Base-by-base conservation (phyloP, 2,329 filamentous ascomycete species). In the Tetracladium maxilliforme region DNA sequence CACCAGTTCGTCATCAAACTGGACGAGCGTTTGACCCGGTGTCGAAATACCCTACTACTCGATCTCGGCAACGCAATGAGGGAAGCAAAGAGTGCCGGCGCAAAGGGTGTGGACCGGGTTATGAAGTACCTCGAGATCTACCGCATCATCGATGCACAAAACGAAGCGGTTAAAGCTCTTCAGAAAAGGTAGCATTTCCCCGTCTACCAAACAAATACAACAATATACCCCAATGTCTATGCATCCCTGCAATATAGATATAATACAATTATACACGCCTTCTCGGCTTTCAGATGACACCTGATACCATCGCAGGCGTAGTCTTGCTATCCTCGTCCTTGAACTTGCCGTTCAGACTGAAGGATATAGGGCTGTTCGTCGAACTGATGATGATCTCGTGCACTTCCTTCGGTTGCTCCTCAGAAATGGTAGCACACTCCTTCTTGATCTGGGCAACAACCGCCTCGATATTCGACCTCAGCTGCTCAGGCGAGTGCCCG, bases 311-410 rank as follows among this genome's bases (percentile, higher is more conserved):
- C n/a, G n/a, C n/a, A n/a, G n/a, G n/a, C n/a, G n/a, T n/a, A n/a
- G n/a, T n/a, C n/a, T n/a, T n/a, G n/a, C n/a, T n/a, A n/a, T n/a
- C n/a, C n/a, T n/a, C 58, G 26, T 74, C 61, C 40, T 56, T 70
- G 48, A 90, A 79, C 27, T 77, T 70, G 29, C 86, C 87, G 45
- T 70, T 92, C 47, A 98, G 54, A 46, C 75, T 83, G 57, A 98
- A 71, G 1, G 83, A 87, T n/a, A n/a, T n/a, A 2, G 90, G 86
- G 3, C 78, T 74, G 44, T 90, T 65, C 6, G 87, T 92, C 9
- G 84, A 83, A 57, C 81, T 87, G 41, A 98, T 56, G 17, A 95
- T 79, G 47, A 74, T 61, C 45, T 73, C 69, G 35, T 74, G 75
- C 26, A 95, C 61, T 35, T 81, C 65, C 58, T 90, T 90, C 27